phyloP scores from a whole-genome alignment of 2,329 filamentous ascomycete genomes.

The Nemania abortiva region DNA sequence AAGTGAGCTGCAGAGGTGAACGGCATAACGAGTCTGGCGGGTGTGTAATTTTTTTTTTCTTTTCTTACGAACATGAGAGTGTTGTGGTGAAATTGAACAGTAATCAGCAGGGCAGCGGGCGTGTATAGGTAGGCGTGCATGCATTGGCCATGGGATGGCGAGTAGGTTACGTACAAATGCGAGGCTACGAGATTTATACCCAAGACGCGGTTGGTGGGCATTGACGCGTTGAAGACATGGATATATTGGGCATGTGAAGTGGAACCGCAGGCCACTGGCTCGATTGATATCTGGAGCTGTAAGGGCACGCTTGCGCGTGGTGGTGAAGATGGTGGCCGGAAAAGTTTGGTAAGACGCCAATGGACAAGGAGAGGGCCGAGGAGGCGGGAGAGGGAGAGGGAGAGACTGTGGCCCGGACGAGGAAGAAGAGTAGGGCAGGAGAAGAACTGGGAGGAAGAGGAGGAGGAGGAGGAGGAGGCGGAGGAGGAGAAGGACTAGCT shows the following conservation, averaged over 20 bases:
- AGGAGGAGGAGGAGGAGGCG: conserved; percentile 40
- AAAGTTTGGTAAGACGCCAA: conserved; percentile 38
- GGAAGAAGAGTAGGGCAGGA: conserved; percentile 20
- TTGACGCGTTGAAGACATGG: conserved; percentile 41
- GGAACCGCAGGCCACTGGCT: background rate
- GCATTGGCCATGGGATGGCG: conserved; percentile 8
- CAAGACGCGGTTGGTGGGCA: conserved; percentile 40
- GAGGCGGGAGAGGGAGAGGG: conserved; percentile 31
- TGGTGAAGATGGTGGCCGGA: conserved; percentile 40
- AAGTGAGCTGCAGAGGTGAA: conserved; percentile 18
- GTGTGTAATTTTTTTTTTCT: background rate
- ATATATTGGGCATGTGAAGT: conserved; percentile 26
- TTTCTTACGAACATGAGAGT: conserved; percentile 4
- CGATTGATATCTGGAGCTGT: conserved; percentile 7
- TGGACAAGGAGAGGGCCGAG: conserved; percentile 38
- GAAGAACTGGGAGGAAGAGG: conserved; percentile 16
- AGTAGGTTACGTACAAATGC: conserved; percentile 33
- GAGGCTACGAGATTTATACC: conserved; percentile 36
- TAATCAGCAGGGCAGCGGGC: conserved; percentile 8
- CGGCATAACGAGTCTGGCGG: conserved; percentile 1
- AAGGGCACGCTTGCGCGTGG: conserved; percentile 32
- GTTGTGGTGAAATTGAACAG: conserved; percentile 22
- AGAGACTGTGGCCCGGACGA: conserved; percentile 29
- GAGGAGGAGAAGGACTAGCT: conserved; percentile 23
- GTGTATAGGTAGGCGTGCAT: background rate